A percentile compares a stretch with the other conserved stretches of the same genome.
phyloP scores from a whole-genome alignment of 345 rosid genomes.

The Brassica nigra region DNA sequence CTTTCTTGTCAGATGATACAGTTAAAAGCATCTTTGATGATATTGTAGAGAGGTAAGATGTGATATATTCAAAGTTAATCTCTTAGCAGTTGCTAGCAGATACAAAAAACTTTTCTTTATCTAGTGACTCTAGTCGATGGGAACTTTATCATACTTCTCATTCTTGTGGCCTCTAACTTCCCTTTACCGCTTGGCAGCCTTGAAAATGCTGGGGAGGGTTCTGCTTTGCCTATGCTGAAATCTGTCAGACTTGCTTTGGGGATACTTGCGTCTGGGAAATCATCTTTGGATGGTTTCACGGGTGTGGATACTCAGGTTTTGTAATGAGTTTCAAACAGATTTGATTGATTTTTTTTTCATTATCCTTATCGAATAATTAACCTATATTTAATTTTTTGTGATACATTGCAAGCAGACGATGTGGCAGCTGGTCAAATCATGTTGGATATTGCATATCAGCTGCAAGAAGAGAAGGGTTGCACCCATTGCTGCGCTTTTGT shows the following conservation, averaged over 20 bases:
- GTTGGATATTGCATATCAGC: conserved; percentile 89
- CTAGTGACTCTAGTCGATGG: background rate
- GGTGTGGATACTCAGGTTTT: conserved; percentile 73
- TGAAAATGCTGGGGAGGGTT: conserved; percentile 93
- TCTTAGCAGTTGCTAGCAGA: background rate
- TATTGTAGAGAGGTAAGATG: conserved; percentile 75
- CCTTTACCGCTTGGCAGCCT: conserved; percentile 59
- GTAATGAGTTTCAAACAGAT: background rate
- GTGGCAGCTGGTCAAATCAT: conserved; percentile 83
- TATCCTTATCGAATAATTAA: background rate
- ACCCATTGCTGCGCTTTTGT: conserved; percentile 85
- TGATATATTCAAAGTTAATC: conserved; percentile 6
- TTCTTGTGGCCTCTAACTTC: background rate
- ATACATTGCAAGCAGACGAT: conserved; percentile 60
- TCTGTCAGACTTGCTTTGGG: conserved; percentile 68
- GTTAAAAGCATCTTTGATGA: conserved; percentile 61
- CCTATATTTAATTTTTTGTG: conserved; percentile 3
- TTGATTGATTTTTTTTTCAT: conserved; percentile 1
- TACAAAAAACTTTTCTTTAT: background rate
- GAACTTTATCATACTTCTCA: background rate
- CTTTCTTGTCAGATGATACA: conserved; percentile 67
- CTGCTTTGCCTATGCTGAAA: conserved; percentile 86
- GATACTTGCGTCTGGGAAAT: conserved; percentile 59
- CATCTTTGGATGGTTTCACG: conserved; percentile 51
- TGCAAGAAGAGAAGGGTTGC: conserved; percentile 92